Percentiles rank a stretch among this genome's conserved stretches.
These are phyloP conservation scores for Huiozyma sinensis DNA, from an alignment of 805 yeast genomes.

Conservation along the genomic window DNA sequence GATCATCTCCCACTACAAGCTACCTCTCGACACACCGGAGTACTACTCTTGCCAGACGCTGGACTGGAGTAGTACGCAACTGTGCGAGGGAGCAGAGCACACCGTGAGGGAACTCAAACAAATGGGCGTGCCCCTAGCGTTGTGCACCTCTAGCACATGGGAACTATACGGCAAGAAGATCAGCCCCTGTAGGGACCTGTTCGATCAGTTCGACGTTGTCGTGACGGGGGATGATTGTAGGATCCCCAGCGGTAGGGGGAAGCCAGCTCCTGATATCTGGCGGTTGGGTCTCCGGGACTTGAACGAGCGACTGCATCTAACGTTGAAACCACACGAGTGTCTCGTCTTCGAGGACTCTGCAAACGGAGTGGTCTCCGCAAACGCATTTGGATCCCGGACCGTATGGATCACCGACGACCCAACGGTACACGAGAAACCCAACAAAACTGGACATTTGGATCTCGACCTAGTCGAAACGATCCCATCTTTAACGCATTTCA, in stretches of 20 bases:
- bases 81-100: conserved; percentile 78
- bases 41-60: conserved; percentile 38
- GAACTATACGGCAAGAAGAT: conserved; percentile 61
- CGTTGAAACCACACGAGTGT: conserved; percentile 64
- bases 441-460: background rate
- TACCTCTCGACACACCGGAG: conserved; percentile 60
- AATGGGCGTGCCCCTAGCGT: conserved; percentile 62
- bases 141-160: conserved; percentile 75
- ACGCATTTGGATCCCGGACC: conserved; percentile 73
- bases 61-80: conserved; percentile 52
- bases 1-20: conserved; percentile 55
- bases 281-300: conserved; percentile 61
- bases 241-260: conserved; percentile 76
- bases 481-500: conserved; percentile 14
- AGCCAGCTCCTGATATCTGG: conserved; percentile 93
- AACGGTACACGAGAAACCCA: background rate
- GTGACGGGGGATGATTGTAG: conserved; percentile 85
- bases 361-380: conserved; percentile 84
- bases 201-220: conserved; percentile 56
- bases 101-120: conserved; percentile 43
- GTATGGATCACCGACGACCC: conserved; percentile 85
- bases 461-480: background rate
- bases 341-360: conserved; percentile 90
- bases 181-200: conserved; percentile 49
- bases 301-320: conserved; percentile 40